Percentiles rank a stretch among this genome's conserved stretches.
phyloP scores from a whole-genome alignment of 495 filamentous ascomycete genomes.

The Peziza echinospora region DNA sequence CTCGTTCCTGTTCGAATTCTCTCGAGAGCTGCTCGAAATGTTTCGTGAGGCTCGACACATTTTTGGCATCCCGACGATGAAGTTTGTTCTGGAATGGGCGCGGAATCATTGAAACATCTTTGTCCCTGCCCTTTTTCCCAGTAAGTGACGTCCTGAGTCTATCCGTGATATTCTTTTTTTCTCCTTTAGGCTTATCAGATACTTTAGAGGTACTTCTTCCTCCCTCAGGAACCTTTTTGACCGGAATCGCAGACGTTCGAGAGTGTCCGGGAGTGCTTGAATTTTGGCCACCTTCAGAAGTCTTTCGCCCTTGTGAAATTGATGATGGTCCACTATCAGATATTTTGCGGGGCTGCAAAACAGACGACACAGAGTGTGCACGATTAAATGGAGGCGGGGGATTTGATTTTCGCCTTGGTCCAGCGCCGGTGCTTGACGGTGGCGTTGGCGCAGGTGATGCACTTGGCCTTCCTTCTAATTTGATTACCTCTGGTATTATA shows the following conservation, averaged over 20 bases:
- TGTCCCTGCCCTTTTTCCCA: conserved; percentile 11
- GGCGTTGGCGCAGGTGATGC: background rate
- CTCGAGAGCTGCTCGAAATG: conserved; percentile 93
- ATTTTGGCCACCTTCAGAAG: conserved; percentile 3
- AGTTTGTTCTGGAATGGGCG: conserved; percentile 41
- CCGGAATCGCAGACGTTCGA: conserved; percentile 1
- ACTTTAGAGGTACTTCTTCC: background rate
- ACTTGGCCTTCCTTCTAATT: conserved; percentile 5
- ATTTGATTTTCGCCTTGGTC: conserved; percentile 8
- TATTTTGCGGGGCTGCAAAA: conserved; percentile 5
- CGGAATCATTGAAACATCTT: conserved; percentile 63
- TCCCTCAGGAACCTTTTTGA: conserved; percentile 12
- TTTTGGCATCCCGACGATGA: conserved; percentile 37
- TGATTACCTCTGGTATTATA: too few relatives aligned
- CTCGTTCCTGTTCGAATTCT: conserved; percentile 87
- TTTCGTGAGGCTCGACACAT: conserved; percentile 74
- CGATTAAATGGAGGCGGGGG: conserved; percentile 13
- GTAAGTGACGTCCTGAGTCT: conserved; percentile 25
- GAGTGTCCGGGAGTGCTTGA: conserved; percentile 4
- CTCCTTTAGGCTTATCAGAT: conserved; percentile 18
- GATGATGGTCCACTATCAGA: background rate
- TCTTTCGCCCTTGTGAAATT: conserved; percentile 3
- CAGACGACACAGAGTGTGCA: conserved; percentile 13
- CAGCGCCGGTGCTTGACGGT: conserved; percentile 1
- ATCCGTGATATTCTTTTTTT: conserved; percentile 54